phyloP scores from a whole-genome alignment of 2,329 filamentous ascomycete species.

The Fonsecaea multimorphosa region DNA sequence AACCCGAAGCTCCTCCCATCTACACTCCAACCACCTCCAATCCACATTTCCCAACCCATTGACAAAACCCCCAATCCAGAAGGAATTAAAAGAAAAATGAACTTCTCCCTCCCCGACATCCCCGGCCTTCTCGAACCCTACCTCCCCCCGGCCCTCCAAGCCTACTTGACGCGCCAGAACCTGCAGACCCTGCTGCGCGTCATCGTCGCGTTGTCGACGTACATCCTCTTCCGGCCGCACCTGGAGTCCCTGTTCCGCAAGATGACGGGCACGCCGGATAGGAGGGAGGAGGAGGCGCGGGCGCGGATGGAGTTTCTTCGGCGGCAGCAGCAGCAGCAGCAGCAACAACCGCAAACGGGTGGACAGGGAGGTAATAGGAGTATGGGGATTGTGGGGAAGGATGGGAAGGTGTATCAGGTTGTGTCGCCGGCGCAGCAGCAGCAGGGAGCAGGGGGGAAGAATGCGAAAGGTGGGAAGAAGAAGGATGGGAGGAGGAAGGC shows the following conservation, averaged over 20 bases:
- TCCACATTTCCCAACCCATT: background rate
- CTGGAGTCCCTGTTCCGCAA: slow-evolving; percentile 32
- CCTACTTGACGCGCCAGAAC: slow-evolving; percentile 30
- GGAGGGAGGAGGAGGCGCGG: slow-evolving; percentile 28
- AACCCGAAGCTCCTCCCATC: too few relatives aligned
- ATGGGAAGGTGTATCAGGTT: slow-evolving; percentile 12
- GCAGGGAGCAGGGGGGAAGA: slow-evolving; percentile 1
- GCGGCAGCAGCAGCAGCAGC: slow-evolving; percentile 10
- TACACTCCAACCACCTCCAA: too few relatives aligned
- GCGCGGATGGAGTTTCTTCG: slow-evolving; percentile 25
- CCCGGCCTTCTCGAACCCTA: background rate
- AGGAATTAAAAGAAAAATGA: background rate
- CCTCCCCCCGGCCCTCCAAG: slow-evolving; percentile 17
- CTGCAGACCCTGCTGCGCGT: slow-evolving; percentile 28
- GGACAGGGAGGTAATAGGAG: background rate
- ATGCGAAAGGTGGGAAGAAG: background rate
- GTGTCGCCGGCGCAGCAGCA: background rate
- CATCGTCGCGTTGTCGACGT: slow-evolving; percentile 31
- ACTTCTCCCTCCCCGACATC: slow-evolving; percentile 15
- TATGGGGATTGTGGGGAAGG: slow-evolving; percentile 7
- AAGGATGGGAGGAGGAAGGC: slow-evolving; percentile 15
- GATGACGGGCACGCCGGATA: slow-evolving; percentile 24
- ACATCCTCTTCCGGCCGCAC: slow-evolving; percentile 37
- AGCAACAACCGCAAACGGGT: too few relatives aligned
- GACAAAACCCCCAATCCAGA: background rate